phyloP scores from a whole-genome alignment of 352 stramenopile genomes.

The Pseudoperonospora humuli region DNA sequence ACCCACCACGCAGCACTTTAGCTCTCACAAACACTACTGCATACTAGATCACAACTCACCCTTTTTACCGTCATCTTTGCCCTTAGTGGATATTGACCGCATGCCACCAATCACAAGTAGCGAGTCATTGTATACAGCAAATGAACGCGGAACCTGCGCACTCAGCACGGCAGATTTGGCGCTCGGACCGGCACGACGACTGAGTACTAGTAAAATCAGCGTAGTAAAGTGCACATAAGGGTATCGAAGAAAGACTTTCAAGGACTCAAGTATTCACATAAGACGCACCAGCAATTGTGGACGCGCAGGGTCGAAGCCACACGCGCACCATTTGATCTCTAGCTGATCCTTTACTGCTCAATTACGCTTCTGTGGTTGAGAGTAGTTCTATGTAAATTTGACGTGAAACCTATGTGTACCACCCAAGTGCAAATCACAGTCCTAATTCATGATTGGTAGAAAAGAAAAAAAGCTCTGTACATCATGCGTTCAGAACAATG shows the following conservation, averaged over 20 bases:
- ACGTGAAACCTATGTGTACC: background rate
- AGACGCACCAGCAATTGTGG: slow-evolving; percentile 39
- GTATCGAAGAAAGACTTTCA: too few relatives aligned
- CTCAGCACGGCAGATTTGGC: slow-evolving; percentile 11
- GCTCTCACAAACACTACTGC: too few relatives aligned
- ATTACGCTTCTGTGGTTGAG: slow-evolving; percentile 20
- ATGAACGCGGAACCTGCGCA: slow-evolving; percentile 13
- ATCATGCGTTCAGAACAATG: slow-evolving; percentile 3
- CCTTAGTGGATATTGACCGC: slow-evolving; percentile 38
- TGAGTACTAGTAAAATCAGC: slow-evolving; percentile 4
- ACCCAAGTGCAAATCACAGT: slow-evolving; percentile 5
- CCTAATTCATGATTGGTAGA: slow-evolving; percentile 4
- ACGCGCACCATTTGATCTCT: slow-evolving; percentile 57
- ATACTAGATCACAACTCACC: slow-evolving; percentile 7
- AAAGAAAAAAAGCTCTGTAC: background rate
- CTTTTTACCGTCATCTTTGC: slow-evolving; percentile 41
- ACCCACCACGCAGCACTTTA: background rate
- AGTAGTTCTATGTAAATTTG: slow-evolving; percentile 4
- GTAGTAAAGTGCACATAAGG: too few relatives aligned
- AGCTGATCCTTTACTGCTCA: slow-evolving; percentile 18
- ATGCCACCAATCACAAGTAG: slow-evolving; percentile 8
- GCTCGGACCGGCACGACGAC: slow-evolving; percentile 9
- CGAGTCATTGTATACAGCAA: slow-evolving; percentile 4
- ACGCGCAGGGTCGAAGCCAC: slow-evolving; percentile 46
- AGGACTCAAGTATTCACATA: too few relatives aligned